These are phyloP conservation scores for Hansfordia pulvinata DNA, from an alignment of 2,329 filamentous ascomycete genomes.

Conservation along the genomic window DNA sequence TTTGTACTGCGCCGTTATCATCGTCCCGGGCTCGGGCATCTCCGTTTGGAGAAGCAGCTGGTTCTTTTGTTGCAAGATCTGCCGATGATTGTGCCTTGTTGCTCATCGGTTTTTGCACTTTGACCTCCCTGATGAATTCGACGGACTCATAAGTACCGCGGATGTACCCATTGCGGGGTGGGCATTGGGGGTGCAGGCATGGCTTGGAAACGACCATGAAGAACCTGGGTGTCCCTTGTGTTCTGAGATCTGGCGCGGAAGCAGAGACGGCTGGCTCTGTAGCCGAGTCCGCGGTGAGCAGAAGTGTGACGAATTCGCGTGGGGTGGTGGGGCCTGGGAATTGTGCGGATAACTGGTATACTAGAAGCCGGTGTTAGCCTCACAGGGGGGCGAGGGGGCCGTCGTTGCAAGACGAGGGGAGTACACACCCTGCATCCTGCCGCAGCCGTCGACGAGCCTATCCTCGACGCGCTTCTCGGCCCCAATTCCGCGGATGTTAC, in stretches of 20 bases:
- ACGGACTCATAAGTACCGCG: constrained; percentile 83
- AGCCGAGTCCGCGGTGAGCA: constrained; percentile 52
- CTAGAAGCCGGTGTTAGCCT: constrained; percentile 23
- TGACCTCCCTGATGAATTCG: constrained; percentile 79
- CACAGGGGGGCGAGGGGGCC: constrained; percentile 5
- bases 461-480: constrained; percentile 64
- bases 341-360: constrained; percentile 77
- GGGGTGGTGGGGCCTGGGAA: constrained; percentile 83
- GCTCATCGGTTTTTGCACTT: constrained; percentile 30
- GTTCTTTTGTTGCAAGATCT: constrained; percentile 19
- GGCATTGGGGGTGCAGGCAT: constrained; percentile 61
- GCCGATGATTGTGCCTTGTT: constrained; percentile 29
- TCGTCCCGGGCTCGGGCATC: too few relatives aligned
- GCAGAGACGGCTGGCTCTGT: too few relatives aligned
- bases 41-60: too few relatives aligned
- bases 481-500: constrained; percentile 73
- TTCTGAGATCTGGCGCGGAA: too few relatives aligned
- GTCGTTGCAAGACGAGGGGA: not conserved
- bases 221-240: constrained; percentile 43
- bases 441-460: constrained; percentile 39
- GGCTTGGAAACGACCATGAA: constrained; percentile 85
- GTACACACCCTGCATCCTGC: constrained; percentile 45
- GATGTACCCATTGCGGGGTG: constrained; percentile 58
- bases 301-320: constrained; percentile 73
- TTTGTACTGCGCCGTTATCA: too few relatives aligned